Evolutionary conservation across 768 basidiomycete species (phyloP).

Genomic region (Leccinum olivaceopallidum): DNA sequence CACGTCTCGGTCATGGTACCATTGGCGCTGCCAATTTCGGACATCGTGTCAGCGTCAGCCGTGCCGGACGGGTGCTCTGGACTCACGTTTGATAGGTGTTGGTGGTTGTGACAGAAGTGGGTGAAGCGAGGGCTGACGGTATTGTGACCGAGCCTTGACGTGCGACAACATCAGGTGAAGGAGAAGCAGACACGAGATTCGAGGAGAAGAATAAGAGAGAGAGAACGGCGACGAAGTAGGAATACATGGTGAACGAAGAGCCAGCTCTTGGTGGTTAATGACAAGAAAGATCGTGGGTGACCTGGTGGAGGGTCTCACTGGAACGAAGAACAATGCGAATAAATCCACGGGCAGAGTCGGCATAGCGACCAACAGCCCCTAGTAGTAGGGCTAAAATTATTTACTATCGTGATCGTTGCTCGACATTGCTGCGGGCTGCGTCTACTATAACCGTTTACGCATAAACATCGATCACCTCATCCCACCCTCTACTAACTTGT

Average conservation of each 20-base stretch:
- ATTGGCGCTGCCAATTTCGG: slow-evolving; percentile 37
- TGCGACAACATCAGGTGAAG: slow-evolving; percentile 16
- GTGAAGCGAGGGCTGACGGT: slow-evolving; percentile 27
- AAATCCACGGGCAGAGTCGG: slow-evolving; percentile 7
- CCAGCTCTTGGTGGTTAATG: slow-evolving; percentile 36
- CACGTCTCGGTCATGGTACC: slow-evolving; percentile 61
- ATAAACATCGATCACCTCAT: slow-evolving; percentile 39
- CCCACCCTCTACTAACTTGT: slow-evolving; percentile 82
- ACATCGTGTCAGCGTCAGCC: not conserved
- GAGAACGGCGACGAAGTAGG: slow-evolving; percentile 19
- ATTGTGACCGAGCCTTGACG: slow-evolving; percentile 26
- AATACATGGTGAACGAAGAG: slow-evolving; percentile 36
- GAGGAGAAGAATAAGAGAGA: slow-evolving; percentile 27
- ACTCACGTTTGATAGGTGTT: slow-evolving; percentile 43
- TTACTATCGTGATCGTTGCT: not conserved
- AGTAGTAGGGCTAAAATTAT: not conserved
- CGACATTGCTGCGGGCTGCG: not conserved
- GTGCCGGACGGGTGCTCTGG: too few relatives aligned
- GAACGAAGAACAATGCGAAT: slow-evolving; percentile 10
- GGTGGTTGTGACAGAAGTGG: slow-evolving; percentile 39
- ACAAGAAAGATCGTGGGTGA: not conserved
- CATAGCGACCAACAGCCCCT: slow-evolving; percentile 20
- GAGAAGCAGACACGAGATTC: slow-evolving; percentile 29
- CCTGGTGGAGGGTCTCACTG: not conserved
- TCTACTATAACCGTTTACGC: not conserved